Evolutionary conservation across 768 basidiomycete species (phyloP).

Genomic region (Tulasnella sp.): DNA sequence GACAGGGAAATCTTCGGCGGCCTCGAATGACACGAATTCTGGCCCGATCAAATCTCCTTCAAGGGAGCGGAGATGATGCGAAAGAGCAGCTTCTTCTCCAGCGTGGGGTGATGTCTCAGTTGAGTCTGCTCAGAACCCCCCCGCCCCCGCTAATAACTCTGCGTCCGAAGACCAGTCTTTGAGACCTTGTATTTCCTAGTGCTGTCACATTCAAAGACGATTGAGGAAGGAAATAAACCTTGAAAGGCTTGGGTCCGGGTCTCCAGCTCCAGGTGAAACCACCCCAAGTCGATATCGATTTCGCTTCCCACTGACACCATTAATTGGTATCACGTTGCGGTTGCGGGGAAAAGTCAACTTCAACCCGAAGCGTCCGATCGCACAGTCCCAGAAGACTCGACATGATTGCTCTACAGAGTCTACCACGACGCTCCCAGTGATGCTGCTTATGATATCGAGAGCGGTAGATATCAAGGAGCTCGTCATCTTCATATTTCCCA

Average conservation of each 20-base stretch:
- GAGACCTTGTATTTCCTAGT: constrained; percentile 21
- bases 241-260: constrained; percentile 33
- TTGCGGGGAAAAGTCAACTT: constrained; percentile 28
- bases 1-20: constrained; percentile 1
- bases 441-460: constrained; percentile 26
- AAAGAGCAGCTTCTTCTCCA: constrained; percentile 11
- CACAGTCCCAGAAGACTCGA: constrained; percentile 29
- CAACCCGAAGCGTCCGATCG: constrained; percentile 28
- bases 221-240: constrained; percentile 30
- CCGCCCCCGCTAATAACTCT: not conserved
- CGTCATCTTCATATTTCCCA: constrained; percentile 33
- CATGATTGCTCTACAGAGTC: constrained; percentile 21
- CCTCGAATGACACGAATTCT: constrained; percentile 10
- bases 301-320: no score
- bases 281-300: not conserved
- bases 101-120: not conserved
- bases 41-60: constrained; percentile 10
- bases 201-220: constrained; percentile 31
- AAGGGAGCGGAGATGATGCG: constrained; percentile 10
- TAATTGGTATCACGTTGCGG: constrained; percentile 20
- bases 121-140: not conserved
- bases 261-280: constrained; percentile 28
- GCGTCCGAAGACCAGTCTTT: not conserved
- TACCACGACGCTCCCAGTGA: constrained; percentile 24
- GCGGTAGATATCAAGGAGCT: constrained; percentile 31